Evolutionary conservation across 78 protist genomes (phyloP).

Genomic region (Dictyostelium citrinum): DNA sequence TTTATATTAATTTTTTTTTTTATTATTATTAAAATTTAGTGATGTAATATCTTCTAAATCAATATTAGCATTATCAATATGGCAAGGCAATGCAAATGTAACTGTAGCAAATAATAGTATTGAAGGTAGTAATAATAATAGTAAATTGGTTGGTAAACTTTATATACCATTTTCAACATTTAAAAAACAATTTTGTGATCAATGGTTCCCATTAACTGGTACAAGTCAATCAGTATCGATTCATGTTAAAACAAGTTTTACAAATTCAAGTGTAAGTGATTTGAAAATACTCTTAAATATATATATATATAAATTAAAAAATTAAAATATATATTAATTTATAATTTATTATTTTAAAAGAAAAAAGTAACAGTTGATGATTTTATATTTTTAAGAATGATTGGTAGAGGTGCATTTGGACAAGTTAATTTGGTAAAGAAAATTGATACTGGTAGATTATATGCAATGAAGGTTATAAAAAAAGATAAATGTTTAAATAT

Average conservation of each 20-base stretch:
- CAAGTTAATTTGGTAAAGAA: slow-evolving; percentile 80
- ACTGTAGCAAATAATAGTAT: not conserved
- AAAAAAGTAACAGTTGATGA: slow-evolving; percentile 74
- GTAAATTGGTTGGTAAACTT: slow-evolving; percentile 44
- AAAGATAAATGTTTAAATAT: slow-evolving; percentile 79
- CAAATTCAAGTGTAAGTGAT: slow-evolving; percentile 43
- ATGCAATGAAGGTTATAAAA: slow-evolving; percentile 90
- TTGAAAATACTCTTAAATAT: not conserved
- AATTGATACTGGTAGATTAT: slow-evolving; percentile 77
- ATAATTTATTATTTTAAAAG: not conserved
- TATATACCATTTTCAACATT: slow-evolving; percentile 49
- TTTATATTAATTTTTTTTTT: not conserved
- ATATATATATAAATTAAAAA: not conserved
- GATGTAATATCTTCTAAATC: slow-evolving; percentile 61
- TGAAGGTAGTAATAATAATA: not conserved
- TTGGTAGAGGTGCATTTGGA: slow-evolving; percentile 90
- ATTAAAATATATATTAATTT: not conserved
- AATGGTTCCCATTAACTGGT: slow-evolving; percentile 36
- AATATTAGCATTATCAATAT: slow-evolving; percentile 34
- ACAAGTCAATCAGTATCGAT: slow-evolving; percentile 6
- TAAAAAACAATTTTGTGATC: slow-evolving; percentile 54
- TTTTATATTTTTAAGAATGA: slow-evolving; percentile 79
- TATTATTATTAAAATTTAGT: not conserved
- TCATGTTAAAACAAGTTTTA: slow-evolving; percentile 60
- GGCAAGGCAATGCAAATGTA: slow-evolving; percentile 40